Evolutionary conservation across 1,284 basidiomycete species (phyloP), one percentile per base, ranked within the genome.

Genomic region (Salmacisia buchloeana): DNA sequence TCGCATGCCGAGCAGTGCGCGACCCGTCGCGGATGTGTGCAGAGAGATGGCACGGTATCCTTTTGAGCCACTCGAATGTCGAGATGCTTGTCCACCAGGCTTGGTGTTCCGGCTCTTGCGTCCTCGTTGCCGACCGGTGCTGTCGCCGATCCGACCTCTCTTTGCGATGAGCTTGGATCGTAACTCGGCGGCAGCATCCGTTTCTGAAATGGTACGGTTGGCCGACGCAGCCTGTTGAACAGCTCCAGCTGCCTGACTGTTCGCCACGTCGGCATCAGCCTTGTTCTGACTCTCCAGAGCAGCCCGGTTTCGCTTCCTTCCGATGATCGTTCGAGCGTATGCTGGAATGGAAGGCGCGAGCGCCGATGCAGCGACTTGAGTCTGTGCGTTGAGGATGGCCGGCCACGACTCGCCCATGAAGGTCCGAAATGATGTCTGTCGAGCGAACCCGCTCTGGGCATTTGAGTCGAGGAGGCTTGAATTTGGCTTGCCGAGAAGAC

Each of bases 401-500:
- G 49, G 25, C 49, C 49, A 54, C 4, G 49, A 54, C 12, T 25
- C 49, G 15, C 49, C 49, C 49, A 54, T 54, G 29, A 54, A 54
- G 2, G 49, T 29, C 9, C 49, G 49, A n/a, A 54, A 54, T 25
- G 49, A 54, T 1, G 49, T 54, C 29, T 54, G 49, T 33, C 49
- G 49, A 31, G 21, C 49, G n/a, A 54, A 54, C 13, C 49, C 34
- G 49, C 25, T 54, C 6, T 27, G 18, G 4, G 49, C 46, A 15
- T 15, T 4, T 15, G 39, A 4, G 18, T 43, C 39, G 15, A 6
- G 39, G 4, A 52, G 27, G 18, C 25, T 54, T 27, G 23, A 9
- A 33, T 54, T 27, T 9, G 49, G 29, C 49, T 54, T 54, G 27
- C 34, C 21, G 27, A 54, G 49, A 12, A 54, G 49, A 54, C 27